These are phyloP conservation scores for Rosa multiflora DNA, from an alignment of 306 rosid species.

Conservation along the genomic window DNA sequence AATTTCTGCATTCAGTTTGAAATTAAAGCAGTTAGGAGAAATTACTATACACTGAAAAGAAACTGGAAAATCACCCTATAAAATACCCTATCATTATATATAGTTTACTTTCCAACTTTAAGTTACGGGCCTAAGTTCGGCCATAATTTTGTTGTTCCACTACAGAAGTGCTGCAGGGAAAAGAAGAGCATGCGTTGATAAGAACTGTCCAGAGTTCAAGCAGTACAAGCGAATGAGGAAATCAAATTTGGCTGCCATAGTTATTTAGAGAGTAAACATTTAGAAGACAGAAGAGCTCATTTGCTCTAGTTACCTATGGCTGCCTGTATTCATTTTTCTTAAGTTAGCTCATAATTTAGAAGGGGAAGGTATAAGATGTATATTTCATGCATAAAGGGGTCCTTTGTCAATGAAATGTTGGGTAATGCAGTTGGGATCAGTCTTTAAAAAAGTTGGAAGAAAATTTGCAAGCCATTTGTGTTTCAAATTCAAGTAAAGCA, in stretches of 20 bases:
- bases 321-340: background rate
- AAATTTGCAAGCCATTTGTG: background rate
- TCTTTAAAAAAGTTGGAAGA: background rate
- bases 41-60: background rate
- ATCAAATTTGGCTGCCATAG: background rate
- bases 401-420: background rate
- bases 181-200: conserved; percentile 21
- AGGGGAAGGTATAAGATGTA: background rate
- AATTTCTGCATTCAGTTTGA: background rate
- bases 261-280: background rate
- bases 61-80: background rate
- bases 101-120: background rate
- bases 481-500: too few species aligned
- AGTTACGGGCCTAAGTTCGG: background rate
- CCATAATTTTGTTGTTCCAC: conserved; percentile 13
- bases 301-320: background rate
- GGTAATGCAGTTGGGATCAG: background rate
- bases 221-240: conserved; percentile 47
- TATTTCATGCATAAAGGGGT: background rate
- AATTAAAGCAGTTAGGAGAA: background rate
- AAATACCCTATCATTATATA: background rate
- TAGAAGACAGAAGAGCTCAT: background rate
- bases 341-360: background rate
- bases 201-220: conserved; percentile 32
- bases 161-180: conserved; percentile 33